Evolutionary conservation across 1,284 basidiomycete species (phyloP).

Genomic region (Chiua sp.): DNA sequence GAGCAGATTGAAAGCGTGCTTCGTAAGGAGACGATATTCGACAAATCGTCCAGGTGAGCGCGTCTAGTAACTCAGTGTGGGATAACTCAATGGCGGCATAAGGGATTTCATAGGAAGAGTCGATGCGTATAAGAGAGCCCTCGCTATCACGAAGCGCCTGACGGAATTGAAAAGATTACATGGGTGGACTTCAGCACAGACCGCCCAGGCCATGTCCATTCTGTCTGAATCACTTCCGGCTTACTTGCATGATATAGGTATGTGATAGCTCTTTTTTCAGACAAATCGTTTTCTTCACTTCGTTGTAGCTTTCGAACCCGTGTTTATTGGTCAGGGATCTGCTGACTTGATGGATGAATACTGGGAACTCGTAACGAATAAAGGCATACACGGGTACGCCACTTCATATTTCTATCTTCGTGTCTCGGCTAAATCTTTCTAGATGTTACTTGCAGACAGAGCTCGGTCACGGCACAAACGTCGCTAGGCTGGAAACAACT

Average conservation of each 20-base stretch:
- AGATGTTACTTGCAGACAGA: conserved; percentile 75
- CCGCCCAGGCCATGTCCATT: conserved; percentile 46
- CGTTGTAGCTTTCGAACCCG: conserved; percentile 66
- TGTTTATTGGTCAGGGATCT: conserved; percentile 65
- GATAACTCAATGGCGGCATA: neutral
- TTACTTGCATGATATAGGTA: conserved; percentile 61
- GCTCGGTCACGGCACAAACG: conserved; percentile 80
- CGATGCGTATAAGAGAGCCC: conserved; percentile 28
- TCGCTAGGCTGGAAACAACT: conserved; percentile 75
- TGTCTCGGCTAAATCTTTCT: neutral
- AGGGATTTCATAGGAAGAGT: conserved; percentile 35
- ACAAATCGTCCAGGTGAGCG: conserved; percentile 61
- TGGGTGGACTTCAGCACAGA: conserved; percentile 57
- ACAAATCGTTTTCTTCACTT: neutral
- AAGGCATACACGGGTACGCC: conserved; percentile 62
- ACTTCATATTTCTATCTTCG: neutral
- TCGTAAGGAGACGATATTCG: conserved; percentile 63
- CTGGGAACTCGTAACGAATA: conserved; percentile 50
- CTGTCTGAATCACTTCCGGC: conserved; percentile 61
- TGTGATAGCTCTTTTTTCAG: conserved; percentile 19
- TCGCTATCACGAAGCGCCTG: conserved; percentile 56
- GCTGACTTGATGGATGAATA: conserved; percentile 55
- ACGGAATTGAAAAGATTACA: conserved; percentile 60
- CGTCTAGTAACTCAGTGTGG: neutral
- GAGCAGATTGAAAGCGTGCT: conserved; percentile 55